Conservation (phyloP, 345 rosid species). For the Gossypium longicalyx region DNA sequence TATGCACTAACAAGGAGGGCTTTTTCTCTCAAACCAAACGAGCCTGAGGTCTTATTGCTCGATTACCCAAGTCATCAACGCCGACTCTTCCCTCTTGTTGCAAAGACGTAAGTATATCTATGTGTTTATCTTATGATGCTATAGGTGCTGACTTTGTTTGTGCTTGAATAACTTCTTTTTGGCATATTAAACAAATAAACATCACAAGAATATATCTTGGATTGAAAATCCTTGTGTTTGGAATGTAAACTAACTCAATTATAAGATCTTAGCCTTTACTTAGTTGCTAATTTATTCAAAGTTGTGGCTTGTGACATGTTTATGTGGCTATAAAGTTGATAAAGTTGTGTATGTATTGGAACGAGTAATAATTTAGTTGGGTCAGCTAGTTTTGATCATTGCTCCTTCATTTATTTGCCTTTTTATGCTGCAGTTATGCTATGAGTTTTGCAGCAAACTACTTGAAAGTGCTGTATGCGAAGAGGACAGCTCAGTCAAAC, state of each 20-base stretch:
- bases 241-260: no score
- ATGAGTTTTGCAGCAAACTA: conserved; percentile 70
- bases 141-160: no score
- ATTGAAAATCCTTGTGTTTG: no score
- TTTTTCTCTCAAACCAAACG: conserved; percentile 62
- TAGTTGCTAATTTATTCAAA: no score
- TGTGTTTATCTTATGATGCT: not conserved
- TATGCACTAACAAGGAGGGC: conserved; percentile 81
- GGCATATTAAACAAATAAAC: no score
- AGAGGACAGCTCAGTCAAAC: conserved; percentile 71
- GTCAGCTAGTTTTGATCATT: not conserved
- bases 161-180: no score
- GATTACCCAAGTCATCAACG: conserved; percentile 95
- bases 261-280: no score
- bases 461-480: conserved; percentile 68
- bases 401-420: not conserved
- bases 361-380: not conserved
- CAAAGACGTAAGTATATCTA: conserved; percentile 61
- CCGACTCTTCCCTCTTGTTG: conserved; percentile 86
- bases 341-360: not conserved
- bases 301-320: no score
- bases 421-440: conserved; percentile 52
- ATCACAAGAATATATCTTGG: no score
- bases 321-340: no score
- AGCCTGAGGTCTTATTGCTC: conserved; percentile 78